phyloP scores from a whole-genome alignment of 805 yeast species.

The Starmerella riodocensis region DNA sequence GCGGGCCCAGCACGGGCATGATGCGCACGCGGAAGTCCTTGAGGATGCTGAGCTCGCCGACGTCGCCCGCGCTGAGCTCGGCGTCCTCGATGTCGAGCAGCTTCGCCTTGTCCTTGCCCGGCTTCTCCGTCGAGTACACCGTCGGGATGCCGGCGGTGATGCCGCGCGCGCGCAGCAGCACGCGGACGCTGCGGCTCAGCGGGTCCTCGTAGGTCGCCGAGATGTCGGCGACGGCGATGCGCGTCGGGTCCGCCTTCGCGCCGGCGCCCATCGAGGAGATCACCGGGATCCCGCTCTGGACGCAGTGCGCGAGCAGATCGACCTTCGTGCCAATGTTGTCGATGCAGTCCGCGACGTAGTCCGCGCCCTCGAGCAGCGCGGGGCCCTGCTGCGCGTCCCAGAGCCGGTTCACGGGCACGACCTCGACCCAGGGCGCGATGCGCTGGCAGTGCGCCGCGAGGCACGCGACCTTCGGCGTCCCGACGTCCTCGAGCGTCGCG shows the following conservation, averaged over 20 bases:
- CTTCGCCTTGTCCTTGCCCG: constrained; percentile 86
- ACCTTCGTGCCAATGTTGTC: constrained; percentile 96
- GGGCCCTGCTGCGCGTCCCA: constrained; percentile 56
- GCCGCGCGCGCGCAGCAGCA: constrained; percentile 70
- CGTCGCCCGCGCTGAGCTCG: constrained; percentile 67
- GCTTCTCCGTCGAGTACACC: constrained; percentile 89
- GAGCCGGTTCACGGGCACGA: constrained; percentile 63
- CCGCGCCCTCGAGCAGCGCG: constrained; percentile 49
- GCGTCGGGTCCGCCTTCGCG: constrained; percentile 86
- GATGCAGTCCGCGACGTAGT: constrained; percentile 83
- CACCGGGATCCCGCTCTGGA: constrained; percentile 47
- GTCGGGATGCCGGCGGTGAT: constrained; percentile 66
- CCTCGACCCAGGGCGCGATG: constrained; percentile 88
- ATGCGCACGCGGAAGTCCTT: constrained; percentile 87
- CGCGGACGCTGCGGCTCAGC: constrained; percentile 71
- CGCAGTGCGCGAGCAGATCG: constrained; percentile 66
- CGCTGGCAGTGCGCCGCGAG: constrained; percentile 50
- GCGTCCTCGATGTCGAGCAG: constrained; percentile 74
- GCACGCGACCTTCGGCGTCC: constrained; percentile 77
- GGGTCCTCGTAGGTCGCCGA: constrained; percentile 90
- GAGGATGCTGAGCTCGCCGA: constrained; percentile 75
- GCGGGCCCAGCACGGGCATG: constrained; percentile 87
- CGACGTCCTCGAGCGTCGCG: constrained; percentile 84
- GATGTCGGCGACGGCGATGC: constrained; percentile 80
- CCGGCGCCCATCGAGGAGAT: constrained; percentile 96